These are phyloP conservation scores for Termitomyces sp. DNA, from an alignment of 768 basidiomycete genomes.

Conservation along the genomic window DNA sequence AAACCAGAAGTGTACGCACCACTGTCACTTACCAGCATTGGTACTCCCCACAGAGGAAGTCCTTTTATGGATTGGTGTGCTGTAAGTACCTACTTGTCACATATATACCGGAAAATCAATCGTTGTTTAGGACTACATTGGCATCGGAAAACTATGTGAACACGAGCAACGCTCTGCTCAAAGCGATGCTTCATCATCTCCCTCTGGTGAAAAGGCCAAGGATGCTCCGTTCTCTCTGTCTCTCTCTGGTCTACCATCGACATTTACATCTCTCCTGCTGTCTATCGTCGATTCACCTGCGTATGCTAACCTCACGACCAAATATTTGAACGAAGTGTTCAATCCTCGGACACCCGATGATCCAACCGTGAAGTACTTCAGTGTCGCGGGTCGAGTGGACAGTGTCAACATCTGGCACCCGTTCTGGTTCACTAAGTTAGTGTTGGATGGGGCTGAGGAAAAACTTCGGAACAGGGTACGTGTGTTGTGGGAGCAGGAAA, in stretches of 20 bases:
- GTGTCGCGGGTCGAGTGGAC: constrained; percentile 75
- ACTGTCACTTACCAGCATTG: constrained; percentile 81
- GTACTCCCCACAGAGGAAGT: constrained; percentile 92
- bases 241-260: constrained; percentile 66
- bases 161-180: constrained; percentile 29
- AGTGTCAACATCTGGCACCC: constrained; percentile 82
- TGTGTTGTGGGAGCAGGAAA: constrained; percentile 26
- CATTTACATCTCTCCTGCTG: constrained; percentile 83
- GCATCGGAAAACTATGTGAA: constrained; percentile 67
- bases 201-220: constrained; percentile 15
- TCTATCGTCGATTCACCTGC: constrained; percentile 94
- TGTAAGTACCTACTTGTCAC: constrained; percentile 37
- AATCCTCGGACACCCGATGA: constrained; percentile 80
- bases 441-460: constrained; percentile 82
- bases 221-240: constrained; percentile 40
- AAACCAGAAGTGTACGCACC: constrained; percentile 81
- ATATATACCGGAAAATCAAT: constrained; percentile 1
- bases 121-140: constrained; percentile 71
- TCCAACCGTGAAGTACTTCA: constrained; percentile 85
- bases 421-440: constrained; percentile 93
- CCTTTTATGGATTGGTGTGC: constrained; percentile 99
- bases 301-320: constrained; percentile 87
- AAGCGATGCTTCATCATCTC: background rate
- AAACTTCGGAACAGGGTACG: constrained; percentile 43
- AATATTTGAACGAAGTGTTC: constrained; percentile 74